Evolutionary conservation across 768 basidiomycete species (phyloP).

Genomic region (Boletus insuetus): DNA sequence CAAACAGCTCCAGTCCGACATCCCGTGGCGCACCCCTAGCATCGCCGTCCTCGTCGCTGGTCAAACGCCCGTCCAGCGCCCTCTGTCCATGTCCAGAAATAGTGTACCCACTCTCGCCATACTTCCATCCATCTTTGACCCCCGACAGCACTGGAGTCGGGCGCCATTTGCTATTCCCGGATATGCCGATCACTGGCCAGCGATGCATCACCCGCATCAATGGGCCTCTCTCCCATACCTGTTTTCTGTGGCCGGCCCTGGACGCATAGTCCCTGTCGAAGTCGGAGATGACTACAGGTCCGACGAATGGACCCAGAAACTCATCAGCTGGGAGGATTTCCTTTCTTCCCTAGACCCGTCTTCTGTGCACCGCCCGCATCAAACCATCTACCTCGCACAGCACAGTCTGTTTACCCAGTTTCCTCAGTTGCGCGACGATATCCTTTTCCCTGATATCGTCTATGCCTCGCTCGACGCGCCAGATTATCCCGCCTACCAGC

Average conservation of each 20-base stretch:
- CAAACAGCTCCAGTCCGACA: conserved; percentile 49
- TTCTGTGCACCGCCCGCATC: conserved; percentile 13
- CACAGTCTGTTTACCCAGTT: conserved; percentile 85
- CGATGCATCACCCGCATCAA: conserved; percentile 44
- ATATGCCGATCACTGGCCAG: conserved; percentile 75
- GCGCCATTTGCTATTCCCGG: conserved; percentile 73
- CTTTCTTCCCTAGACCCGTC: conserved; percentile 44
- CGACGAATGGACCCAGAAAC: conserved; percentile 75
- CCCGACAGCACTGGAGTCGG: conserved; percentile 42
- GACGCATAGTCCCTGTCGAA: conserved; percentile 87
- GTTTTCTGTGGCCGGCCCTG: conserved; percentile 65
- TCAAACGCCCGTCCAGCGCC: neutral
- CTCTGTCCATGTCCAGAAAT: conserved; percentile 12
- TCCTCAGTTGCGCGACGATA: conserved; percentile 69
- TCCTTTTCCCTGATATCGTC: conserved; percentile 85
- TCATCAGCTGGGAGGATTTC: conserved; percentile 80
- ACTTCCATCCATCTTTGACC: conserved; percentile 58
- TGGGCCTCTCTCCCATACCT: conserved; percentile 78
- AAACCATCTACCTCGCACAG: conserved; percentile 82
- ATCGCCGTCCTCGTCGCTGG: conserved; percentile 6
- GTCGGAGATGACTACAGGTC: conserved; percentile 80
- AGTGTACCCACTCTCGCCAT: conserved; percentile 40
- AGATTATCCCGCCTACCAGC: conserved; percentile 48
- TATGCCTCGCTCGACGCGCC: conserved; percentile 58
- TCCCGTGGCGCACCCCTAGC: conserved; percentile 5